Evolutionary conservation across 2,329 filamentous ascomycete species (phyloP).

Genomic region (Trichoderma endophyticum): DNA sequence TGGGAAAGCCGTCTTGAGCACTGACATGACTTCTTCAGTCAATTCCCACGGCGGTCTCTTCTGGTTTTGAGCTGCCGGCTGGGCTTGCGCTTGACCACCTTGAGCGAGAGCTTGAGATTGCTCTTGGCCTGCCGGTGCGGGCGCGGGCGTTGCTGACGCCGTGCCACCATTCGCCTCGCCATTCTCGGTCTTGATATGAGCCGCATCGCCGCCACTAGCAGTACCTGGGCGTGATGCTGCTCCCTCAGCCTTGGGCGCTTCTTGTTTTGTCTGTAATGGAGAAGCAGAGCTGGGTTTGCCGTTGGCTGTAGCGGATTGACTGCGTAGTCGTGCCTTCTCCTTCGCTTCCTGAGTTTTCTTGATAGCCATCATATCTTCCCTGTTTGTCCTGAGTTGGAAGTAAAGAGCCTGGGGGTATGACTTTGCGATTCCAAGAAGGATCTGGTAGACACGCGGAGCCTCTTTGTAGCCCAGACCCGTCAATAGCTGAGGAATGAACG

Average conservation of each 20-base stretch:
- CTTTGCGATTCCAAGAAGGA: conserved; percentile 92
- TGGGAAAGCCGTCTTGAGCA: conserved; percentile 95
- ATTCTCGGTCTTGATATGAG: conserved; percentile 45
- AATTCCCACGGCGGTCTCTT: conserved; percentile 93
- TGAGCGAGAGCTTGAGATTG: conserved; percentile 15
- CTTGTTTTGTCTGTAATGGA: conserved; percentile 52
- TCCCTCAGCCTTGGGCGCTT: conserved; percentile 40
- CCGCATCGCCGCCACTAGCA: conserved; percentile 44
- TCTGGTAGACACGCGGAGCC: conserved; percentile 77
- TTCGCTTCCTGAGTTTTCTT: conserved; percentile 84
- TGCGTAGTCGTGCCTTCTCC: conserved; percentile 56
- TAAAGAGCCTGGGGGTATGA: conserved; percentile 93
- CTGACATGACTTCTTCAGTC: conserved; percentile 91
- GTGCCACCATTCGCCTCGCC: conserved; percentile 34
- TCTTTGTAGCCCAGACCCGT: conserved; percentile 90
- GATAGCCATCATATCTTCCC: conserved; percentile 89
- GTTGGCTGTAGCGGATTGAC: conserved; percentile 42
- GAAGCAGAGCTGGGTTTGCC: conserved; percentile 43
- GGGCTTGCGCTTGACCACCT: conserved; percentile 21
- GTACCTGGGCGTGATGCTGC: conserved; percentile 48
- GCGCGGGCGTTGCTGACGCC: conserved; percentile 26
- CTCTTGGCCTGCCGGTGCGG: conserved; percentile 26
- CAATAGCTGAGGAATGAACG: conserved; percentile 93
- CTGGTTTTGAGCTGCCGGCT: conserved; percentile 34
- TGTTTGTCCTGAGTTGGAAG: conserved; percentile 88